phyloP scores from a whole-genome alignment of 2,329 filamentous ascomycete genomes.

The Aspergillus quadrilineatus region DNA sequence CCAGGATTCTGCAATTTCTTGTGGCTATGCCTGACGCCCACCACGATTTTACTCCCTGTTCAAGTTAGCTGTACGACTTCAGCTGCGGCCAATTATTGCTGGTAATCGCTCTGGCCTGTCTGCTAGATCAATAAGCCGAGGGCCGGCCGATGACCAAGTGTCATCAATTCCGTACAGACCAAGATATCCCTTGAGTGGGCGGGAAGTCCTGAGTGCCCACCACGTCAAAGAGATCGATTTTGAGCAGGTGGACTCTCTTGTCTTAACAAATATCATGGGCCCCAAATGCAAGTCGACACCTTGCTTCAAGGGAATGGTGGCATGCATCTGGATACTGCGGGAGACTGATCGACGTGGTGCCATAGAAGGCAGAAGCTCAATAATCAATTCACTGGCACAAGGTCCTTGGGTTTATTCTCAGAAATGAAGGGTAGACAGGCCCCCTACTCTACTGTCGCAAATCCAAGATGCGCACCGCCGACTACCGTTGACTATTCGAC shows the following conservation, averaged over 20 bases:
- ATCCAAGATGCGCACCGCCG: background rate
- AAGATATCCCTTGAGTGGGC: background rate
- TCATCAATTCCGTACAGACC: background rate
- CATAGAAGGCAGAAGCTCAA: background rate
- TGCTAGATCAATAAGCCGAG: background rate
- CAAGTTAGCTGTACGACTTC: conserved; percentile 6
- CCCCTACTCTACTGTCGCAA: background rate
- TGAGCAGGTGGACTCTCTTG: background rate
- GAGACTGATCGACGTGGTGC: conserved; percentile 4
- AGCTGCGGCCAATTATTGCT: background rate
- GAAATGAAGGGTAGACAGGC: background rate
- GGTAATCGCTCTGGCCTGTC: background rate
- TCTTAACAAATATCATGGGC: background rate
- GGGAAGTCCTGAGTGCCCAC: background rate
- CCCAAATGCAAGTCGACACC: background rate
- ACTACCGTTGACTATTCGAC: background rate
- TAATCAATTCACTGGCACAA: background rate
- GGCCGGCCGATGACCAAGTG: background rate
- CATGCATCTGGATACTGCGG: background rate
- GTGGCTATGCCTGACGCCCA: conserved; percentile 1
- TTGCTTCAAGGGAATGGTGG: background rate
- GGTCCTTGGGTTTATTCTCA: background rate
- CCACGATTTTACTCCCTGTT: background rate
- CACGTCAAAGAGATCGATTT: background rate
- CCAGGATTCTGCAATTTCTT: background rate